These are phyloP conservation scores for Mycena pura DNA, from an alignment of 768 basidiomycete species.

Conservation along the genomic window DNA sequence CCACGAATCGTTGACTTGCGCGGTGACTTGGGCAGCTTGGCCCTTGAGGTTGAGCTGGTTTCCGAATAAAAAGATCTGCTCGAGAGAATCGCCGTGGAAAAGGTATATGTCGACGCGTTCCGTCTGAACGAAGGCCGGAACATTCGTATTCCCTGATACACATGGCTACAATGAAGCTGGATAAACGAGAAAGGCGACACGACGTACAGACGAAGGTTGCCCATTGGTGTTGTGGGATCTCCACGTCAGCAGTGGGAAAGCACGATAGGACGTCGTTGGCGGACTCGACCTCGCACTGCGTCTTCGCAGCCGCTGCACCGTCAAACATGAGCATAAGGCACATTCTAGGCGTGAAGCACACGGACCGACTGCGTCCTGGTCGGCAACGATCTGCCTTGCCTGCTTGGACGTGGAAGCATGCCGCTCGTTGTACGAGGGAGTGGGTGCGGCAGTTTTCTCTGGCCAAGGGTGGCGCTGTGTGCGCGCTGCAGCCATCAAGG, in stretches of 20 bases:
- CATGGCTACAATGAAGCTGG: conserved; percentile 15
- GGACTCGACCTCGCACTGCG: conserved; percentile 57
- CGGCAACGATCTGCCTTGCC: conserved; percentile 46
- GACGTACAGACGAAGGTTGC: conserved; percentile 81
- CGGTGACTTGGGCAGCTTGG: conserved; percentile 57
- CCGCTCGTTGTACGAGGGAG: neutral
- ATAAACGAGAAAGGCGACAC: conserved; percentile 15
- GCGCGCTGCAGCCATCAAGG: conserved; percentile 14
- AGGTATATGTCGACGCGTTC: conserved; percentile 79
- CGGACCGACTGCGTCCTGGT: conserved; percentile 43
- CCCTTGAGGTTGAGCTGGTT: conserved; percentile 53
- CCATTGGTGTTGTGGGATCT: conserved; percentile 73
- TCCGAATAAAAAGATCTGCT: conserved; percentile 49
- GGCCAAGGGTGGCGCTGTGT: conserved; percentile 9
- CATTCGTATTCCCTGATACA: conserved; percentile 74
- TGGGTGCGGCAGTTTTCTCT: neutral
- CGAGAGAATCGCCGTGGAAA: conserved; percentile 71
- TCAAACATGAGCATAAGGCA: conserved; percentile 7
- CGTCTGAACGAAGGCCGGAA: conserved; percentile 67
- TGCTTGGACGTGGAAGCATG: conserved; percentile 32
- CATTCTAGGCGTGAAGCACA: neutral
- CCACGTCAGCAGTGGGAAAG: conserved; percentile 63
- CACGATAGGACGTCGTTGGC: conserved; percentile 82
- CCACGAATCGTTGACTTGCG: conserved; percentile 78
- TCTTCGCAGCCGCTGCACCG: conserved; percentile 47